Evolutionary conservation across 2,329 filamentous ascomycete genomes (phyloP).

Genomic region (Scytalidium sp.): DNA sequence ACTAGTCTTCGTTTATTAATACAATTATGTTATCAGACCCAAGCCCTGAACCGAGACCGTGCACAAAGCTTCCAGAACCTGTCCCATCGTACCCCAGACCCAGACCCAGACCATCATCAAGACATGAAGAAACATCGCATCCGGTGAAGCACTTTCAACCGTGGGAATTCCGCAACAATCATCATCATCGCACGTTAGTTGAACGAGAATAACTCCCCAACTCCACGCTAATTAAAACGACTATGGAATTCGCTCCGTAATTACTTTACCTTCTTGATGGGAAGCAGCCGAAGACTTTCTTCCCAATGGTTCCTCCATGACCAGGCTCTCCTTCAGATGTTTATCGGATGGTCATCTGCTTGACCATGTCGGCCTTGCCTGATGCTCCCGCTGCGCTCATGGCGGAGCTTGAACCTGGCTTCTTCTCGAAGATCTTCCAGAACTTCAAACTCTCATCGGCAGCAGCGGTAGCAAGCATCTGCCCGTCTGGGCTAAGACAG

Average conservation of each 20-base stretch:
- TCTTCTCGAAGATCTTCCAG: conserved; percentile 99
- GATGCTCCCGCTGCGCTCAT: conserved; percentile 65
- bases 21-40: too few species aligned
- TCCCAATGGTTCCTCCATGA: conserved; percentile 18
- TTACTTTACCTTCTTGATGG: conserved; percentile 28
- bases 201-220: conserved; percentile 40
- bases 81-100: conserved; percentile 14
- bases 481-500: conserved; percentile 93
- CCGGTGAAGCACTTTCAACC: conserved; percentile 44
- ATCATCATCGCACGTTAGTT: background rate
- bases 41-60: conserved; percentile 1
- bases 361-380: conserved; percentile 80
- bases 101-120: background rate
- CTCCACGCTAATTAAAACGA: conserved; percentile 51
- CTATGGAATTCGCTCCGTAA: conserved; percentile 28
- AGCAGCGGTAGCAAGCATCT: conserved; percentile 95
- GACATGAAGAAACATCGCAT: conserved; percentile 21
- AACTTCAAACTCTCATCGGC: conserved; percentile 98
- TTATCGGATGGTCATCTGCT: conserved; percentile 94
- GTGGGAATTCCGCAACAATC: conserved; percentile 39
- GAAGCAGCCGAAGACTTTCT: conserved; percentile 18
- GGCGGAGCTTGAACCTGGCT: conserved; percentile 69
- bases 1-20: too few species aligned
- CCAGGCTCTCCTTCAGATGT: conserved; percentile 10
- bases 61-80: conserved; percentile 17